Conservation (phyloP, 1,284 basidiomycete species). For the Hemileia vastatrix region DNA sequence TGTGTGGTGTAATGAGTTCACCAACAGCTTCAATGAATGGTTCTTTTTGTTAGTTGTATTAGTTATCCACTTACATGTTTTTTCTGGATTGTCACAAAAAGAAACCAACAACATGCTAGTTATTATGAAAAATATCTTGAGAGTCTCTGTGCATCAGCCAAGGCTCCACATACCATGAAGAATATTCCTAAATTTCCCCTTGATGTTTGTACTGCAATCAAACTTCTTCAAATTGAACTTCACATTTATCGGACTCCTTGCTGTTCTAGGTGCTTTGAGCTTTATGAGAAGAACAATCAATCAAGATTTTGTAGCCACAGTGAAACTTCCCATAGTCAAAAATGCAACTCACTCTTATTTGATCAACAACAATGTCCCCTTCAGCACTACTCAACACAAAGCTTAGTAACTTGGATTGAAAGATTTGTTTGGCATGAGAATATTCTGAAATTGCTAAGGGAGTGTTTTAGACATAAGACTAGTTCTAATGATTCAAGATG, state of each 20-base stretch:
- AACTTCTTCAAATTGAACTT: constrained; percentile 7
- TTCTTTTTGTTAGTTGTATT: background rate
- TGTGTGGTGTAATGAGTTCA: too few relatives aligned
- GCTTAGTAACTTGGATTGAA: constrained; percentile 6
- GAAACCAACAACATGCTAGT: background rate
- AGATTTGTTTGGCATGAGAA: constrained; percentile 7
- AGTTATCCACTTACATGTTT: background rate
- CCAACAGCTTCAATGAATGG: too few relatives aligned
- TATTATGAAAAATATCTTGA: background rate
- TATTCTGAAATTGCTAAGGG: background rate
- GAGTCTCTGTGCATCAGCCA: background rate
- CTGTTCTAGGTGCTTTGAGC: constrained; percentile 9
- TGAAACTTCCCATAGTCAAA: constrained; percentile 3
- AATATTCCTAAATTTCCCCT: background rate
- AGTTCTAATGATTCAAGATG: background rate
- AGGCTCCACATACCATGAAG: background rate
- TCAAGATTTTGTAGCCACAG: background rate
- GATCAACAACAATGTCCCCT: background rate
- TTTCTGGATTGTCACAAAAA: background rate
- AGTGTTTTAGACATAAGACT: background rate
- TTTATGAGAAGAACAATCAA: background rate
- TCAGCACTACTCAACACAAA: constrained; percentile 10
- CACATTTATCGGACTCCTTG: background rate
- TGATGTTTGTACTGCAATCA: constrained; percentile 8
- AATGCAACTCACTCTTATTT: constrained; percentile 2